Evolutionary conservation across 345 rosid species (phyloP), one percentile per base, ranked within the genome.

Genomic region (Camelina neglecta): DNA sequence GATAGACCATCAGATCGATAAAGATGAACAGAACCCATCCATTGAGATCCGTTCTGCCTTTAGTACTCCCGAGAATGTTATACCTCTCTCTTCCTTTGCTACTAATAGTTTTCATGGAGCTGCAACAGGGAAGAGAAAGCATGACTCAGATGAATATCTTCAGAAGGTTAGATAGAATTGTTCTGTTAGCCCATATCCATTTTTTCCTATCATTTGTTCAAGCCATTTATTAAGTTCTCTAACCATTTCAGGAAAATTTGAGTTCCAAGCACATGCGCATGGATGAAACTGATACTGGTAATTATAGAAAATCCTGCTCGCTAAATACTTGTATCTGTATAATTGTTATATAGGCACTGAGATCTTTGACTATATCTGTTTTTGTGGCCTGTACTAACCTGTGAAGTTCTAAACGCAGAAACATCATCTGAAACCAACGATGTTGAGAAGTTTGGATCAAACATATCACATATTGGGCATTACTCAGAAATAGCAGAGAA

Each of bases 401-500:
- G 57, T 78, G 82, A 72, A 70, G 72, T 81, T 76, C 66, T 61
- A 29, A 50, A 49, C 57, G 83, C 80, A 10, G 81, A 83, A 72
- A 71, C 75, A 15, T 62, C 65, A 26, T 10, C 8, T 26, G 86
- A 63, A 73, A 59, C 50, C 11, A 61, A 79, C 31, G 42, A 70
- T 20, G 79, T 31, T 65, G 82, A 78, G 71, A 92, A 89, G 79
- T 92, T 95, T 83, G 96, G 96, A 69, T 80, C 93, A 1, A 73
- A 95, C 87, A 86, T 92, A 61, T 84, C 90, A 51, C 99, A 92
- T 76, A 72, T 92, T 74, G 81, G 74, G 35, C 77, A 62, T 45
- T 95, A 92, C 76, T 85, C 90, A 53, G 82, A 79, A 68, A 86
- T 92, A 80, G 99, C 99, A 49, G 96, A 88, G 84, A 87, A 89